phyloP scores from a whole-genome alignment of 1,284 basidiomycete species.

The Boletellus sp. region DNA sequence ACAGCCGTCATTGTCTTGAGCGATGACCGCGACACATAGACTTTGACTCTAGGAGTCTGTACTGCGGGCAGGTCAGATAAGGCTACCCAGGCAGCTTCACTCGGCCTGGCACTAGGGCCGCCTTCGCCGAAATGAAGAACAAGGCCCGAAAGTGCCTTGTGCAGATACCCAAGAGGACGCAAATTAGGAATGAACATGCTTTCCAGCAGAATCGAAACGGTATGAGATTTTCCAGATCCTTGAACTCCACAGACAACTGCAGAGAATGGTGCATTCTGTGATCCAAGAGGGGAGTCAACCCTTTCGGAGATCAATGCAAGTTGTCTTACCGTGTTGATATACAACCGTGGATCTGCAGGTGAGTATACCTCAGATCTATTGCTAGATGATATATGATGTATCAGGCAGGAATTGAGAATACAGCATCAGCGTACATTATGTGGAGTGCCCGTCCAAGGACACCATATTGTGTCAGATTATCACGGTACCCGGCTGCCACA shows the following conservation, averaged over 20 bases:
- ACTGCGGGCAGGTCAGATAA: slow-evolving; percentile 37
- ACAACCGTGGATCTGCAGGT: slow-evolving; percentile 46
- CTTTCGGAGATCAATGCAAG: not conserved
- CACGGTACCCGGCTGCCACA: slow-evolving; percentile 31
- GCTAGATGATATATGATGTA: slow-evolving; percentile 6
- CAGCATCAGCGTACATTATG: slow-evolving; percentile 39
- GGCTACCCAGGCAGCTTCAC: slow-evolving; percentile 63
- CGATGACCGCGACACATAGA: slow-evolving; percentile 63
- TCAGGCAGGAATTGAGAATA: not conserved
- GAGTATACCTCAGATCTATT: slow-evolving; percentile 32
- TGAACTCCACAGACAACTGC: slow-evolving; percentile 60
- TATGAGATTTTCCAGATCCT: slow-evolving; percentile 71
- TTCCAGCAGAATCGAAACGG: slow-evolving; percentile 60
- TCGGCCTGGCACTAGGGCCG: slow-evolving; percentile 51
- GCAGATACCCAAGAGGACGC: slow-evolving; percentile 45
- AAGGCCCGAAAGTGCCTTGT: slow-evolving; percentile 55
- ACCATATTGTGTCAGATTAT: slow-evolving; percentile 48
- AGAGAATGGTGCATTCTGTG: slow-evolving; percentile 57
- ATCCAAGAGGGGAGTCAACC: not conserved
- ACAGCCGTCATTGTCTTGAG: slow-evolving; percentile 55
- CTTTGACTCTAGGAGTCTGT: slow-evolving; percentile 45
- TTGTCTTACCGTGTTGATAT: slow-evolving; percentile 54
- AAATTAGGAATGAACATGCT: slow-evolving; percentile 57
- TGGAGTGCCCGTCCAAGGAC: slow-evolving; percentile 48
- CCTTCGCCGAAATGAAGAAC: slow-evolving; percentile 70